phyloP scores from a whole-genome alignment of 768 basidiomycete genomes.

The Bullera alba region DNA sequence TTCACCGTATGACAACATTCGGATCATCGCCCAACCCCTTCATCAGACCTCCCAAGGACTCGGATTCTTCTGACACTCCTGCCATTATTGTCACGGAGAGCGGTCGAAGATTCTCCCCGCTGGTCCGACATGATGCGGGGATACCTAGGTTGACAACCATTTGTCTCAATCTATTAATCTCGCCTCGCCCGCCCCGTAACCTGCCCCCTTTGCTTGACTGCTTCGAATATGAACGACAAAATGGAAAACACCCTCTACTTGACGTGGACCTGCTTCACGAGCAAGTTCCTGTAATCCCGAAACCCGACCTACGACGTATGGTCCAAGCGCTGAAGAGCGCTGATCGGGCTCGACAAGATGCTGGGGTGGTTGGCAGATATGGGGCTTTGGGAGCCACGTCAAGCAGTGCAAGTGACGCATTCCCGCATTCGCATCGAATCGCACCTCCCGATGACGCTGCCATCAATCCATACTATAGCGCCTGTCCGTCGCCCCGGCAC shows the following conservation, averaged over 20 bases:
- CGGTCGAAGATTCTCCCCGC: slow-evolving; percentile 15
- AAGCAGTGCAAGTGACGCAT: slow-evolving; percentile 7
- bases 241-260: slow-evolving; percentile 28
- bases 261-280: slow-evolving; percentile 18
- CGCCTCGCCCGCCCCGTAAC: slow-evolving; percentile 28
- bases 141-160: slow-evolving; percentile 22
- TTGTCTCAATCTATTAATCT: slow-evolving; percentile 33
- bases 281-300: slow-evolving; percentile 14
- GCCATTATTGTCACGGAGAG: neutral
- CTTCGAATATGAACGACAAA: slow-evolving; percentile 30
- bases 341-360: neutral
- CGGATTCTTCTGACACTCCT: neutral
- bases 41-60: slow-evolving; percentile 1
- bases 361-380: neutral
- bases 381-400: neutral
- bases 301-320: slow-evolving; percentile 11
- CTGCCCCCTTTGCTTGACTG: slow-evolving; percentile 37
- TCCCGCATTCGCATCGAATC: slow-evolving; percentile 19
- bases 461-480: slow-evolving; percentile 34
- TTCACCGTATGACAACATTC: slow-evolving; percentile 23
- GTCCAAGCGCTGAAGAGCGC: slow-evolving; percentile 24
- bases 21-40: slow-evolving; percentile 23
- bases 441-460: slow-evolving; percentile 36
- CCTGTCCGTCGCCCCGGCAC: slow-evolving; percentile 40
- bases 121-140: slow-evolving; percentile 9